Conservation (phyloP, 1,139 yeast species). For the Kodamaea arcana region DNA sequence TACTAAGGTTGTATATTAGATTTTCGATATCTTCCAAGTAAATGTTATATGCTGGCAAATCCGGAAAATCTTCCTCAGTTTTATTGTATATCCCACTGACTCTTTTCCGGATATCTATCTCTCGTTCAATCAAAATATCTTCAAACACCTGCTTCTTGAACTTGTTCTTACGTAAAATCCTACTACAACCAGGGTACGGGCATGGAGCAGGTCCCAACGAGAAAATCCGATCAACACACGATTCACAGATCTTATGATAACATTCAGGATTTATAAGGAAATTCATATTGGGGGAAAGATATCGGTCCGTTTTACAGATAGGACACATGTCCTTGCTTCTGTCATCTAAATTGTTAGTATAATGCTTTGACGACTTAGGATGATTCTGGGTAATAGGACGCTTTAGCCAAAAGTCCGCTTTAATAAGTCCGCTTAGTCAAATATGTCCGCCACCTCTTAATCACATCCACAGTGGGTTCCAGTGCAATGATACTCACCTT, state of each 20-base stretch:
- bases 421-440: no score
- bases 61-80: conserved; percentile 66
- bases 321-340: conserved; percentile 84
- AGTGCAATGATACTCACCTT: conserved; percentile 7
- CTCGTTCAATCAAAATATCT: conserved; percentile 83
- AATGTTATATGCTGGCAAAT: conserved; percentile 58
- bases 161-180: conserved; percentile 78
- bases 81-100: conserved; percentile 78
- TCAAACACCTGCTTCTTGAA: conserved; percentile 92
- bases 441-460: no score
- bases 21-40: conserved; percentile 84
- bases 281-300: conserved; percentile 88
- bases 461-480: no score
- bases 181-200: conserved; percentile 90
- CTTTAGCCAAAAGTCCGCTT: no score
- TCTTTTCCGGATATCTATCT: conserved; percentile 82
- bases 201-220: conserved; percentile 95
- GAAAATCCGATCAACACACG: conserved; percentile 92
- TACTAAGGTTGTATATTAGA: conserved; percentile 69
- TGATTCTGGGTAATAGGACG: background rate
- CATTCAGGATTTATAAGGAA: conserved; percentile 95
- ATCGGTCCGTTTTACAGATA: conserved; percentile 92
- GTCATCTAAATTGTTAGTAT: conserved; percentile 23
- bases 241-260: conserved; percentile 94
- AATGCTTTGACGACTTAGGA: no score